Conservation (phyloP, 306 rosid species). For the Chamaecrista fasciculata region DNA sequence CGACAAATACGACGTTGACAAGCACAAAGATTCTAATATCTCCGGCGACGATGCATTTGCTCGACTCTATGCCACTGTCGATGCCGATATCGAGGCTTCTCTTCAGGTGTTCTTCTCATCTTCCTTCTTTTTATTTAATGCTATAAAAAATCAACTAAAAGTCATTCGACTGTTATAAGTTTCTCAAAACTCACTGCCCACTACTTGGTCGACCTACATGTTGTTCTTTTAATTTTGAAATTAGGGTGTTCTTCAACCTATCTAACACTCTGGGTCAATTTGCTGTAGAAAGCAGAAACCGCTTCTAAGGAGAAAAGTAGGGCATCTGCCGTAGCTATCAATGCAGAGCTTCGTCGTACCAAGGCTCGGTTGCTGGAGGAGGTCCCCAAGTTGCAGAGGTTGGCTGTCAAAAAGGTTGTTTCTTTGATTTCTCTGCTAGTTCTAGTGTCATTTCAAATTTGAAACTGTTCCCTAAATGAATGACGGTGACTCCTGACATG, state of each 20-base stretch:
- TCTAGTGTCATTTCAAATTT: neutral
- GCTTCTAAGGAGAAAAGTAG: constrained; percentile 83
- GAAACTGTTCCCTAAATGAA: neutral
- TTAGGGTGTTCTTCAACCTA: neutral
- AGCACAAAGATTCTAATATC: constrained; percentile 70
- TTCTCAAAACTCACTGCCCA: neutral
- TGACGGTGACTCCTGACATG: neutral
- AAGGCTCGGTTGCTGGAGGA: constrained; percentile 90
- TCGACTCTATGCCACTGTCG: constrained; percentile 72
- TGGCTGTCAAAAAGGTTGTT: constrained; percentile 83
- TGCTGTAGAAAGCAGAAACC: constrained; percentile 83
- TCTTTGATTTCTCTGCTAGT: neutral
- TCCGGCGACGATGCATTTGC: constrained; percentile 96
- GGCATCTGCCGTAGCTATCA: constrained; percentile 90
- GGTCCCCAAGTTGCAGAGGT: constrained; percentile 91
- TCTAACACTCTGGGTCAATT: constrained; percentile 3
- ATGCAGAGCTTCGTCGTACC: constrained; percentile 97
- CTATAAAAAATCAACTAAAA: neutral
- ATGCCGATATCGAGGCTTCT: constrained; percentile 72
- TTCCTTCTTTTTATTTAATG: neutral
- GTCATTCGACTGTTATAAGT: neutral
- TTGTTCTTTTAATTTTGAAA: neutral
- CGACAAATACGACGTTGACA: constrained; percentile 86
- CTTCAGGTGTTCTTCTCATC: constrained; percentile 48
- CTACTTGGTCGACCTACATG: neutral